phyloP scores from a whole-genome alignment of 2,329 filamentous ascomycete genomes.

The Colletotrichum sp. region DNA sequence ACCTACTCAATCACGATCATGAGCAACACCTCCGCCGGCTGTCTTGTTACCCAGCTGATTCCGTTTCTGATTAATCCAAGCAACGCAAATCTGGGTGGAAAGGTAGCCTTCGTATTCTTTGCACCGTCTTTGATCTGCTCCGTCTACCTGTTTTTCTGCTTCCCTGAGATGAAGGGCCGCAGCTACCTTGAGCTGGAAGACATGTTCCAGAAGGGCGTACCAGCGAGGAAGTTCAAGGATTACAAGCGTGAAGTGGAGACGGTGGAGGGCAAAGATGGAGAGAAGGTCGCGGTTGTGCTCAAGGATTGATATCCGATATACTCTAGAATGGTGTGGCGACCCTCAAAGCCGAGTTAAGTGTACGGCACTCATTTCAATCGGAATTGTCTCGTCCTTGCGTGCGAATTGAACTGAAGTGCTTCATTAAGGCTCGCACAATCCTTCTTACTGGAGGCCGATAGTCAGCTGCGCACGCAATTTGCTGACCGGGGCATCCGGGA shows the following conservation, averaged over 20 bases:
- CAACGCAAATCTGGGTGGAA: conserved; percentile 39
- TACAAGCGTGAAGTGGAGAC: not conserved
- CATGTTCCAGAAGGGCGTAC: conserved; percentile 16
- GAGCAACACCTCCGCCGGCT: not conserved
- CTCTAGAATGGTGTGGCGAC: not conserved
- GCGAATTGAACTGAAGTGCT: too few relatives aligned
- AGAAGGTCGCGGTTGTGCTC: not conserved
- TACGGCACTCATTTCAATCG: accelerated
- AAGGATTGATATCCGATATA: not conserved
- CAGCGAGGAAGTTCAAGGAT: not conserved
- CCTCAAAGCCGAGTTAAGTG: not conserved
- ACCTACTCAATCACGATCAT: conserved; percentile 13
- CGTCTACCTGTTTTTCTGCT: conserved; percentile 31
- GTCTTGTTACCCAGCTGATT: conserved; percentile 17
- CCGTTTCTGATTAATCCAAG: conserved; percentile 31
- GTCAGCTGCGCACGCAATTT: not conserved
- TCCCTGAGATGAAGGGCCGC: conserved; percentile 36
- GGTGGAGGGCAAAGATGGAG: not conserved
- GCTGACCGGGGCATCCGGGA: not conserved
- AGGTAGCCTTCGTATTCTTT: conserved; percentile 44
- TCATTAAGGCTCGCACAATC: not conserved
- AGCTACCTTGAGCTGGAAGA: conserved; percentile 27
- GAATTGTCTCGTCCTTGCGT: too few relatives aligned
- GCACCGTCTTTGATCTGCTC: conserved; percentile 29
- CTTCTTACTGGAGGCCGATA: not conserved